These are phyloP conservation scores for Prunella vulgaris DNA, from an alignment of 257 asterid genomes.

Conservation along the genomic window DNA sequence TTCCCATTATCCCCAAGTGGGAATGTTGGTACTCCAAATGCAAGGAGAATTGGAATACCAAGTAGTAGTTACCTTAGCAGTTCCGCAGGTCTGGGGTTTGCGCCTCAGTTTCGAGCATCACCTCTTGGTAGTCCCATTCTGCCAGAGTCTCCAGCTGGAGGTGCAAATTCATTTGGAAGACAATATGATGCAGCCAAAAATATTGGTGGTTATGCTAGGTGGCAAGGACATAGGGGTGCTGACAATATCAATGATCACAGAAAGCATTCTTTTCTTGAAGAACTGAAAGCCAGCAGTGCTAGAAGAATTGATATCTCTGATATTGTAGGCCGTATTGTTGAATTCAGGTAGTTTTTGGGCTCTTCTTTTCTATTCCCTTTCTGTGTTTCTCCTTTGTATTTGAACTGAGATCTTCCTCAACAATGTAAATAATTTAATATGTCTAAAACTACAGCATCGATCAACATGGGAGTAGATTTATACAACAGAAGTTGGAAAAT, in stretches of 20 bases:
- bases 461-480: constrained; percentile 91
- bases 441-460: constrained; percentile 51
- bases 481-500: constrained; percentile 79
- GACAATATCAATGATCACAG: constrained; percentile 48
- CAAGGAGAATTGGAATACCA: constrained; percentile 44
- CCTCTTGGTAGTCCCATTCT: constrained; percentile 70
- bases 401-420: neutral
- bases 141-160: constrained; percentile 68
- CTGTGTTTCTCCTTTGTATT: neutral
- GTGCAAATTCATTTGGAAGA: constrained; percentile 40
- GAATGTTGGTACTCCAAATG: constrained; percentile 40
- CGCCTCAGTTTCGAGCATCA: constrained; percentile 59
- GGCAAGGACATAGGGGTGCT: constrained; percentile 64
- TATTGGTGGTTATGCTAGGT: constrained; percentile 46
- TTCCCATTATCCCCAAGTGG: constrained; percentile 40
- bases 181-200: constrained; percentile 52
- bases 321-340: constrained; percentile 62
- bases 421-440: constrained; percentile 6
- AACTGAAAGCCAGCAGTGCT: constrained; percentile 58
- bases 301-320: constrained; percentile 69
- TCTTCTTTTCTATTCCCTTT: neutral
- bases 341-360: constrained; percentile 53
- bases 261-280: constrained; percentile 71
- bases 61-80: constrained; percentile 51
- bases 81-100: constrained; percentile 44